phyloP scores from a whole-genome alignment of 163 green algal species.

The Scenedesmus sp. region DNA sequence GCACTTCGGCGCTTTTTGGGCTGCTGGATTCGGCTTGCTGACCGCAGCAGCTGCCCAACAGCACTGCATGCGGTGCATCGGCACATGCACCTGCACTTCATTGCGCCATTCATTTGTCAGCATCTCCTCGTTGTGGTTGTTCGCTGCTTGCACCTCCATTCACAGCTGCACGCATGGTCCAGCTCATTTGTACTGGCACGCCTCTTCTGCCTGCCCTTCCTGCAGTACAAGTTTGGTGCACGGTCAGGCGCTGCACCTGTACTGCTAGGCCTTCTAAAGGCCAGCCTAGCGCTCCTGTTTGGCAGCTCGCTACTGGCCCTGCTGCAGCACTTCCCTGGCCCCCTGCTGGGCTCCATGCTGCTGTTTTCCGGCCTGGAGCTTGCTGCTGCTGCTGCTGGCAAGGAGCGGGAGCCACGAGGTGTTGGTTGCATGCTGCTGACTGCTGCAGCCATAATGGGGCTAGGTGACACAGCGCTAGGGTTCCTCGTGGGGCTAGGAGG shows the following conservation, averaged over 20 bases:
- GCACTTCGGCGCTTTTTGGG: too few species aligned
- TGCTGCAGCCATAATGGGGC: conserved; percentile 67
- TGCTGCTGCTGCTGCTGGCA: conserved; percentile 48
- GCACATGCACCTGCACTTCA: too few species aligned
- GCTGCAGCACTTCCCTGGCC: conserved; percentile 75
- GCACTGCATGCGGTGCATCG: too few species aligned
- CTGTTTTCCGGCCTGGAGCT: conserved; percentile 77
- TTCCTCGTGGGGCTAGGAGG: background rate
- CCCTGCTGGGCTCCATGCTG: conserved; percentile 82
- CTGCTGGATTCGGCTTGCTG: too few species aligned
- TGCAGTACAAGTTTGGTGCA: conserved; percentile 83
- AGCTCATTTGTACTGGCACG: background rate
- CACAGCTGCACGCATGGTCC: background rate
- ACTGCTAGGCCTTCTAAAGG: conserved; percentile 82
- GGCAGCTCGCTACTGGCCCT: conserved; percentile 75
- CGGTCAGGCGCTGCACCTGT: conserved; percentile 74
- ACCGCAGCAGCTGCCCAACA: too few species aligned
- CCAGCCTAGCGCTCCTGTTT: conserved; percentile 78
- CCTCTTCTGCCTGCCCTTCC: background rate
- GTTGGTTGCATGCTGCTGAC: conserved; percentile 78
- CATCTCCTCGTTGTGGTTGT: too few species aligned
- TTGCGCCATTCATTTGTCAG: too few species aligned
- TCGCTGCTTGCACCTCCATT: background rate
- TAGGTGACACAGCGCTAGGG: conserved; percentile 61
- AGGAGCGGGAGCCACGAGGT: conserved; percentile 53